Base-by-base conservation (phyloP, 768 basidiomycete genomes). In the Hericium erinaceus region DNA sequence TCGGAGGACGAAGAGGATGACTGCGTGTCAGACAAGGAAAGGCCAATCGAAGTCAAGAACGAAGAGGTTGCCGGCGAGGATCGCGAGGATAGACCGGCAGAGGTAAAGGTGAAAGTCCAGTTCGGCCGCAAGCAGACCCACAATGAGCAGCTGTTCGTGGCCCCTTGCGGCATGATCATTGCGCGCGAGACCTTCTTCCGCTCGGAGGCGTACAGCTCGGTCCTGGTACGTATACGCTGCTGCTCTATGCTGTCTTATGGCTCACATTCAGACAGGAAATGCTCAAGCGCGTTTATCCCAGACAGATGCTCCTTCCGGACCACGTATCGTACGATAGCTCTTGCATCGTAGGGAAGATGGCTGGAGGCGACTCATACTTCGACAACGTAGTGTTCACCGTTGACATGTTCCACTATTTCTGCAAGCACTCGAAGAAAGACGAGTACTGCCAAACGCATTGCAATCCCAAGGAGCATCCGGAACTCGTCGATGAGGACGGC, bases 391-490 rank as follows among this genome's bases (percentile, higher is more conserved):
- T 15, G 58, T 26, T 50, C 15, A 15, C 65, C 16, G 58, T 65
- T 13, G 63, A 68, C 49, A 60, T 67, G 9, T 67, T 70, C 56
- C 62, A 67, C 40, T 55, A 40, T 28, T 49, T 60, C n/a, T n/a
- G 37, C 13, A 67, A 66, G 52, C 66, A 69, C 57, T 58, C 61
- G 20, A 56, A 64, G 37, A 56, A 48, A n/a, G 68, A 69, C 51
- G 33, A 28, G 3, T 64, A 58, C 41, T 69, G 64, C 49, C 63
- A 65, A 12, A 15, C 33, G 28, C 57, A 71, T 54, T 70, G 68
- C 50, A 72, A 71, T 56, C 71, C 71, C 8, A 55, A 61, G 20
- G 20, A 16, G 15, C 71, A 58, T 56, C 61, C 61, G 3, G 67
- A 69, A 24, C 62, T 72, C 13, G 15, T 60, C 12, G 53, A 39